These are phyloP conservation scores for Mycothermus thermophilus DNA, from an alignment of 495 filamentous ascomycete species.

Conservation along the genomic window DNA sequence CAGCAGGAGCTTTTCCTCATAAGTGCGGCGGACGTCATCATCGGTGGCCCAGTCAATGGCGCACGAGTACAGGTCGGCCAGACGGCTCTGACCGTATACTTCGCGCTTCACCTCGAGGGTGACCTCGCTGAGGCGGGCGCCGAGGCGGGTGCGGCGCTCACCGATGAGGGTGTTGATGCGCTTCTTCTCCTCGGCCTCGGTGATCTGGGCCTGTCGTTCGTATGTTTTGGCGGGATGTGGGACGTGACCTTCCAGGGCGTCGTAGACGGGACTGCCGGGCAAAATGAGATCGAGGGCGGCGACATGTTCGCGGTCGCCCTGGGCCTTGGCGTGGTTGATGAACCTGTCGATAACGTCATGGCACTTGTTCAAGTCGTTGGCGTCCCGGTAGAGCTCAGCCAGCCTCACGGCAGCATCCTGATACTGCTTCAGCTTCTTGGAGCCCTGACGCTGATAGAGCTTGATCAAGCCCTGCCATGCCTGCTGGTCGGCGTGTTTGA, in stretches of 20 bases:
- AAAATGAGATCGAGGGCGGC: constrained; percentile 60
- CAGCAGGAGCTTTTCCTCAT: constrained; percentile 82
- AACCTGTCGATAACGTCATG: constrained; percentile 76
- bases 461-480: constrained; percentile 87
- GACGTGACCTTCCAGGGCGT: constrained; percentile 71
- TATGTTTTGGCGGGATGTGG: constrained; percentile 72
- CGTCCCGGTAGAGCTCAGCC: constrained; percentile 56
- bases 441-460: constrained; percentile 64
- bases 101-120: constrained; percentile 78
- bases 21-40: constrained; percentile 66
- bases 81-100: constrained; percentile 51
- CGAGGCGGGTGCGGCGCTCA: constrained; percentile 75
- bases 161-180: constrained; percentile 83
- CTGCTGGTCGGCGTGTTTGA: constrained; percentile 40
- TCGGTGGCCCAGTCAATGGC: constrained; percentile 83
- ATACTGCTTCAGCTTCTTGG: constrained; percentile 56
- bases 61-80: constrained; percentile 63
- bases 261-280: constrained; percentile 63
- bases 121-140: constrained; percentile 68
- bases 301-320: constrained; percentile 65
- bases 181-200: constrained; percentile 77
- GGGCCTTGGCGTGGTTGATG: constrained; percentile 48
- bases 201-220: constrained; percentile 66
- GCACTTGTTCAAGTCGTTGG: constrained; percentile 53
- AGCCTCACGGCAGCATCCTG: constrained; percentile 55